A percentile compares a stretch with the other conserved stretches of the same genome.
phyloP scores from a whole-genome alignment of 805 yeast species.

The Candida jianshihensis region DNA sequence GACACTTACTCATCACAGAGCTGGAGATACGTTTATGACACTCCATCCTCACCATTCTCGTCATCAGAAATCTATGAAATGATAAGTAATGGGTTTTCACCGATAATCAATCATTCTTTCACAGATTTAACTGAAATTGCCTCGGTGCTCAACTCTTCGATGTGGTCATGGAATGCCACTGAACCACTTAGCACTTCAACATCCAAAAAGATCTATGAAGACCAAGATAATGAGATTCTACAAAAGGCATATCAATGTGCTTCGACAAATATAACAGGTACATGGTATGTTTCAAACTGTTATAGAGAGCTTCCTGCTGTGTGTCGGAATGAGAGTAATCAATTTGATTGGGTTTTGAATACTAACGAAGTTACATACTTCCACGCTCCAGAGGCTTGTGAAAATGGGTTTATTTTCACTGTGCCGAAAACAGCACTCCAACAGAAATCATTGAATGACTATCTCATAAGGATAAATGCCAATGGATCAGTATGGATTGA shows the following conservation, averaged over 20 bases:
- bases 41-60: constrained; percentile 36
- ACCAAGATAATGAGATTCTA: constrained; percentile 10
- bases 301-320: constrained; percentile 42
- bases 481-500: constrained; percentile 64
- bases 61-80: constrained; percentile 29
- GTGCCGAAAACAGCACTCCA: constrained; percentile 47
- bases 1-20: constrained; percentile 11
- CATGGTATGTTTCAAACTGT: constrained; percentile 65
- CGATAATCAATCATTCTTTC: constrained; percentile 44
- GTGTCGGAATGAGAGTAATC: constrained; percentile 40
- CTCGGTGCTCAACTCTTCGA: constrained; percentile 25
- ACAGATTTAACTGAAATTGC: constrained; percentile 23
- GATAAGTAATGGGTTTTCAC: constrained; percentile 55
- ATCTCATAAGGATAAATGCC: constrained; percentile 17
- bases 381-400: constrained; percentile 27
- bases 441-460: constrained; percentile 24
- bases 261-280: constrained; percentile 31
- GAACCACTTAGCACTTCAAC: constrained; percentile 37
- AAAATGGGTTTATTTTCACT: constrained; percentile 31
- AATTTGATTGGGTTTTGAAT: constrained; percentile 39
- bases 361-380: constrained; percentile 35
- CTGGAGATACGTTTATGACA: constrained; percentile 38
- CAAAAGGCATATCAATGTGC: constrained; percentile 42
- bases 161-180: constrained; percentile 72
- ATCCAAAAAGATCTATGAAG: constrained; percentile 11